Evolutionary conservation across 2,329 filamentous ascomycete genomes (phyloP), one percentile per base, ranked within the genome.

Genomic region (Clonostachys solani): DNA sequence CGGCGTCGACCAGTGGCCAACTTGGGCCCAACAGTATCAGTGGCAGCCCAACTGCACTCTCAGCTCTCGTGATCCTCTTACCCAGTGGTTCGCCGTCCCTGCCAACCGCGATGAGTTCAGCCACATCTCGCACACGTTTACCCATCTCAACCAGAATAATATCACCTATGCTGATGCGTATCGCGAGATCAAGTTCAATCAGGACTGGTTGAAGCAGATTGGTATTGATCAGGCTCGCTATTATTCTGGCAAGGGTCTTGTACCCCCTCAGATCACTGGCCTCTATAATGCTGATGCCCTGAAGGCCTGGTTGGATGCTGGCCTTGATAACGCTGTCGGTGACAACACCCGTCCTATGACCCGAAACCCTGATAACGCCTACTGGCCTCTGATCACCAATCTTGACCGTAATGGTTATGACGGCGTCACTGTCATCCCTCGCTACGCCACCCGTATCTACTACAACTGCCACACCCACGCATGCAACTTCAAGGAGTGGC

Each of bases 221-320:
- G 76, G 77, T 12, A 65, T 83, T 48, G 65, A 67, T 47, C 52
- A 61, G 18, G 72, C 72, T 13, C 58, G 56, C 17, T 66, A 67
- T 40, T 83, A 73, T 58, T 82, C 77, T 29, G 51, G 64, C 4
- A 70, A 73, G 37, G 80, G 80, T 33, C 70, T 84, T 46, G 80
- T 84, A 48, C 81, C 81, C 3, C 81, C 81, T 1, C 80, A 79
- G 34, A 84, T 84, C 50, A 84, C 81, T 2, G 81, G 81, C 44
- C 58, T 84, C 23, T 78, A 83, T 64, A 84, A 84, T 53, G 80
- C 77, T 16, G 81, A 84, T 60, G 80, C 73, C 12, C 73, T 84
- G 41, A 63, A 64, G 45, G 81, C 78, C 8, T 84, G 78, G 78
- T 67, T 68, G 54, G 77, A 81, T 40, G 78, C 78, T 48, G 79